Evolutionary conservation across 768 basidiomycete genomes (phyloP), one percentile per base, ranked within the genome.

Genomic region (Amanita rimosa): DNA sequence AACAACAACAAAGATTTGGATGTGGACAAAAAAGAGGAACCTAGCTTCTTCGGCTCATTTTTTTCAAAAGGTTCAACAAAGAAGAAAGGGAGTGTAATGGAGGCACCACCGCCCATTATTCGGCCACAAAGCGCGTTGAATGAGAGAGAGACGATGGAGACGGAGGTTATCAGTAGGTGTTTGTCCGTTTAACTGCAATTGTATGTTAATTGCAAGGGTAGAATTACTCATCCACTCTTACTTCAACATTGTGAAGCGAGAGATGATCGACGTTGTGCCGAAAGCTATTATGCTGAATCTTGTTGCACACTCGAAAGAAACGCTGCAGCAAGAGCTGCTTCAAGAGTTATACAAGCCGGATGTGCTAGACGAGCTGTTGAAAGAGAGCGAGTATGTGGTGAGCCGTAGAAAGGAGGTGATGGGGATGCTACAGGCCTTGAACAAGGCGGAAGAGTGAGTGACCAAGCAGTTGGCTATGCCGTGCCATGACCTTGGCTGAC

Each of bases 241-340:
- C 67, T 97, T 87, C 75, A 93, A 96, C 69, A 93, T 97, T 55
- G 91, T 97, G 48, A 98, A 99, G 71, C 85, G 94, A 51, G 95
- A 97, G 67, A 92, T 98, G 88, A 98, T 98, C 59, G 95, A 98
- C 67, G 96, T 96, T 92, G 89, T 98, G 21, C 95, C 95, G 6
- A 99, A 99, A 66, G 90, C 90, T 14, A 91, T 96, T 62, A 81
- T 86, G 8, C 69, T 88, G 54, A 97, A 90, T 13, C 79, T 98
- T 31, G 95, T 99, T 44, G 85, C 81, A 61, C 82, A 83, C 65
- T 83, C 94, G 52, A 97, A 96, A 67, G 96, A 98, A 67, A 81
- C 89, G 63, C 70, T 99, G 51, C 96, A 99, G 69, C 77, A 83
- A 52, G 94, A 96, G 65, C 75, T 99, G 35, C 67, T 99, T 46